These are phyloP conservation scores for Backusella psychrophila DNA, from an alignment of 192 early-diverging fungal species.

Conservation along the genomic window DNA sequence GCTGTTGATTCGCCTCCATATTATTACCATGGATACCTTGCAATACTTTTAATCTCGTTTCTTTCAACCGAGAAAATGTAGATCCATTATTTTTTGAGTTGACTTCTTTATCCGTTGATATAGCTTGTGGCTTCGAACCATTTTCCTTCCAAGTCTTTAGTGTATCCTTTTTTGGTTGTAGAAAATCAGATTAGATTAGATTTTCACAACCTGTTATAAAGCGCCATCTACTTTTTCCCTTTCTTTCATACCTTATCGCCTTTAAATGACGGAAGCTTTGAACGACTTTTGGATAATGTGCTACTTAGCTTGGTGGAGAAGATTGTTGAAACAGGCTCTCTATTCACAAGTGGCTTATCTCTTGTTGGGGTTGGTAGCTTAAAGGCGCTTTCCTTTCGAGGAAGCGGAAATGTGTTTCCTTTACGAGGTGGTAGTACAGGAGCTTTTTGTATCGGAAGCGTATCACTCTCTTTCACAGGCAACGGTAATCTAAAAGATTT, in stretches of 20 bases:
- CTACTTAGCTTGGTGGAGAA: neutral
- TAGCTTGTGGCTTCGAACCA: neutral
- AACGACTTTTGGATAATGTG: neutral
- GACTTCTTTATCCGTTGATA: neutral
- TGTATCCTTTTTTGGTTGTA: neutral
- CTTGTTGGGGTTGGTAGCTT: slow-evolving; percentile 1
- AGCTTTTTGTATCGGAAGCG: neutral
- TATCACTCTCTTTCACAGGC: neutral
- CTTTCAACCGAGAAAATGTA: neutral
- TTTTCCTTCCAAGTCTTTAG: neutral
- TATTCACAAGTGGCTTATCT: neutral
- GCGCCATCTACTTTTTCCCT: too few species aligned
- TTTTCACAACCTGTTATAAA: neutral
- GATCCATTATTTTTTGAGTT: neutral
- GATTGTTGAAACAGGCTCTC: neutral
- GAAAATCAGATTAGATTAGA: neutral
- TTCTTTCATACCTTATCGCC: neutral
- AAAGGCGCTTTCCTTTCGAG: neutral
- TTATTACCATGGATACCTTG: neutral
- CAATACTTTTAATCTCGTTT: neutral
- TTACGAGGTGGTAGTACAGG: neutral
- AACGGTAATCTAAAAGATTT: slow-evolving; percentile 1
- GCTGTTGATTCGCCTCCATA: neutral
- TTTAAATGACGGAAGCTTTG: neutral
- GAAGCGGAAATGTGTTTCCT: slow-evolving; percentile 7